Base-by-base conservation (phyloP, 2,329 filamentous ascomycete genomes). In the Herpomyces periplanetae region DNA sequence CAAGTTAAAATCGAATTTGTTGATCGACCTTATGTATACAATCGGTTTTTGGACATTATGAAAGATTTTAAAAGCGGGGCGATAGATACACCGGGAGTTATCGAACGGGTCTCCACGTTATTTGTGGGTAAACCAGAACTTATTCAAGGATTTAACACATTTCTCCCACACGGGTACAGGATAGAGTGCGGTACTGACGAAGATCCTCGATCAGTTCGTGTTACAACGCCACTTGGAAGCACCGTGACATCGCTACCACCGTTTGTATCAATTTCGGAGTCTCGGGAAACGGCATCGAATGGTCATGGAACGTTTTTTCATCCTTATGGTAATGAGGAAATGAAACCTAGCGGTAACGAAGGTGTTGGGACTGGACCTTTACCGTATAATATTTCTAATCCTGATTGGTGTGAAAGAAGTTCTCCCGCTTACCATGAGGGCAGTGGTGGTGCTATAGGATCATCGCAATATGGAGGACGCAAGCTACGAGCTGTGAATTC, bases 21-120 rank as follows among this genome's bases (percentile, higher is more conserved):
- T 24, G 75, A 91, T 26, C 71, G 88, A 28, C 73, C 80, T 3
- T 75, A 91, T 37, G 80, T 96, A 1, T 96, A 96, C 33, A 91
- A 91, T 32, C 51, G 66, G 14, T 91, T 96, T 30, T 43, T 96
- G 17, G 80, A 96, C 30, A 96, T 96, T 18, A 96, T 96, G 80
- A 96, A 96, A 34, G 80, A 96, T 30, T 96, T 96, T 38, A 96
- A 96, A 41, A 87, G 71, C 31, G 75, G 87, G 41, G 71, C 73
- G 54, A 96, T 96, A 30, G 80, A 96, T 35, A 96, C 80, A 0
- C 80, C 80, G 0, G 80, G 80, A 1, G 80, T 96, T 2, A 96
- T 96, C 28, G 84, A 85, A 31, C 60, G 80, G 18, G 80, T 96
- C 11, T 91, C 80, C 2, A 69, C 71, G 20, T 53, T 96, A 1